Conservation (phyloP, 2,329 filamentous ascomycete genomes). For the Massarina eburnea region DNA sequence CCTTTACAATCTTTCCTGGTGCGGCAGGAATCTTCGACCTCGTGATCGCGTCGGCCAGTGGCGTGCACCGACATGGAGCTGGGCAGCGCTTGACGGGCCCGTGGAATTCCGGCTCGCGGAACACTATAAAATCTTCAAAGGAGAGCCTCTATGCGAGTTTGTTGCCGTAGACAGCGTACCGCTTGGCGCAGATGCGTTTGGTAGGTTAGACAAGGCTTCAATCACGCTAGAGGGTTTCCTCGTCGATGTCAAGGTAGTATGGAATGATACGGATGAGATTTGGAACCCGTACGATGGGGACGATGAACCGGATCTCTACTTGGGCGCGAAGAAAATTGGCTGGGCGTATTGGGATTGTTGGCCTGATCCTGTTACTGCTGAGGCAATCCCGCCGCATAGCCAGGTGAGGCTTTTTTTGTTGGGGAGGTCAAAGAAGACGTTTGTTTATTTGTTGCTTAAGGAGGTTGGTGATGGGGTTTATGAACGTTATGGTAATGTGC, state of each 20-base stretch:
- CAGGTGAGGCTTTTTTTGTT: not conserved
- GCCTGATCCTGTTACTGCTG: not conserved
- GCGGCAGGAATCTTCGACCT: not conserved
- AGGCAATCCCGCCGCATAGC: not conserved
- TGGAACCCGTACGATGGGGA: not conserved
- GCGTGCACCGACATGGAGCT: not conserved
- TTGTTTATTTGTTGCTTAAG: not conserved
- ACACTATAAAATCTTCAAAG: too few relatives aligned
- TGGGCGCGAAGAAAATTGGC: not conserved
- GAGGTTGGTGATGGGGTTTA: not conserved
- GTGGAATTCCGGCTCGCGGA: not conserved
- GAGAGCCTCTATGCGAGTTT: not conserved
- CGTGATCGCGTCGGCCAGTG: not conserved
- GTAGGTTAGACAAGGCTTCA: not conserved
- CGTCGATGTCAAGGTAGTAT: not conserved
- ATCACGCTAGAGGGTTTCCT: not conserved
- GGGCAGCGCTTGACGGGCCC: not conserved
- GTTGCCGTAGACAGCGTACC: not conserved
- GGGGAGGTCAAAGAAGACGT: not conserved
- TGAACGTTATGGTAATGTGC: not conserved
- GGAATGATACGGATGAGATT: not conserved
- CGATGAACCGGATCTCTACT: too few relatives aligned
- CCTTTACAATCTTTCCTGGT: not conserved
- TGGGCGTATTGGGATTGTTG: not conserved
- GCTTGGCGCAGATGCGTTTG: not conserved